A percentile compares a stretch with the other conserved stretches of the same genome.
Conservation (phyloP, 768 basidiomycete genomes). For the Suillus placidus region DNA sequence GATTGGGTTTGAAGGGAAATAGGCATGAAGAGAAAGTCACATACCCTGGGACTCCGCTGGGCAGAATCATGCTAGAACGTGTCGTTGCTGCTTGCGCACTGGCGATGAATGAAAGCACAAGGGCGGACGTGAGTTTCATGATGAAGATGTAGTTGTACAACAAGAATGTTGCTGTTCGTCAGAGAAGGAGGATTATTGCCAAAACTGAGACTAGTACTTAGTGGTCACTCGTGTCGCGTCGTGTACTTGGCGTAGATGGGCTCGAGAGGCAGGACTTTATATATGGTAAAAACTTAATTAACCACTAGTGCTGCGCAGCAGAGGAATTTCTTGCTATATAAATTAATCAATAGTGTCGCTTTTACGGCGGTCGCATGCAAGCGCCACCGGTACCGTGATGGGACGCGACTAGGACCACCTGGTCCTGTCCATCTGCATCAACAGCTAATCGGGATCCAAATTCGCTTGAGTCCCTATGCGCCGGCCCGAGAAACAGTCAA, state of each 20-base stretch:
- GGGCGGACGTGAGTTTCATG: slow-evolving; percentile 19
- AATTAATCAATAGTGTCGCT: background rate
- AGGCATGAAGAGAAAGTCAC: background rate
- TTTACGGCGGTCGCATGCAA: background rate
- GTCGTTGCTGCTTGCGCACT: slow-evolving; percentile 6
- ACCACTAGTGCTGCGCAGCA: background rate
- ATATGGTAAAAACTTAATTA: background rate
- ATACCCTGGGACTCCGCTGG: slow-evolving; percentile 27
- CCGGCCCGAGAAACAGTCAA: background rate
- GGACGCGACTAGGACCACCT: background rate
- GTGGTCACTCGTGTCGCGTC: background rate
- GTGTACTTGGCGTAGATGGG: background rate
- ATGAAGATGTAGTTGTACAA: background rate
- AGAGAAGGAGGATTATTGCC: too few relatives aligned
- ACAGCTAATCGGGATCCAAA: background rate
- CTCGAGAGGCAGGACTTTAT: background rate
- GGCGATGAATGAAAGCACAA: slow-evolving; percentile 16
- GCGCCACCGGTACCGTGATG: background rate
- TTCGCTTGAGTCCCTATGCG: background rate
- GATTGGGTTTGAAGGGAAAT: background rate
- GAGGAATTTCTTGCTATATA: background rate
- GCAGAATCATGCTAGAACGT: background rate
- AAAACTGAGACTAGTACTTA: background rate
- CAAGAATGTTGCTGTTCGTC: background rate
- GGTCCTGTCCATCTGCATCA: background rate